Evolutionary conservation across 768 basidiomycete genomes (phyloP), one percentile per base, ranked within the genome.

Genomic region (Infundibulicybe gibba): DNA sequence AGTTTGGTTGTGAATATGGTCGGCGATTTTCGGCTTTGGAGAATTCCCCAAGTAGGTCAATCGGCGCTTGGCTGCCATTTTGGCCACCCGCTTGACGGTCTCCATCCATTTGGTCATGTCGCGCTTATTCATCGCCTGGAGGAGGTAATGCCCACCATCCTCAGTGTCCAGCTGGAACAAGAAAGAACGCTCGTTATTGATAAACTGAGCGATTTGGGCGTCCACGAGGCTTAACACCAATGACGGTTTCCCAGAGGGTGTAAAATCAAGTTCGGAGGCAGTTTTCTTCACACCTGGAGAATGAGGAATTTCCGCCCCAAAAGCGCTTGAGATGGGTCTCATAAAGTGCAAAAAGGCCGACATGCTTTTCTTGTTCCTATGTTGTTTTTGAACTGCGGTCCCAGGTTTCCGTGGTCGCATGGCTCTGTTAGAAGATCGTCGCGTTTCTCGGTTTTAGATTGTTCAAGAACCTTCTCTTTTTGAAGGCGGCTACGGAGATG

Each of bases 331-430:
- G 43, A 91, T 83, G 2, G 90, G 90, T n/a, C 90, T 78, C 84
- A 91, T 91, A 67, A 91, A 74, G 55, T 82, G 85, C 66, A 91
- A 76, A 63, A 92, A 86, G 4, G 87, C 85, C 0, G 83, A 90
- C 73, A 90, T 86, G 69, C 87, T 90, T 67, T 90, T 88, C 76
- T 91, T 91, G 65, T 85, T 81, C n/a, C 87, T 76, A 51, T 89
- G 87, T 47, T 85, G 84, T 63, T 90, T 88, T 58, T 80, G 79
- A 21, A 57, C 51, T n/a, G 66, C 69, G 3, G 73, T 61, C 0
- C 71, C 62, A 48, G 75, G 63, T 47, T 74, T 73, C 42, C 71
- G 70, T 47, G 77, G 79, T 40, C 81, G 76, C 85, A 91, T 89
- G 2, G 86, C 86, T 57, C 77, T 80, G 59, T 79, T 85, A 91